Base-by-base conservation (phyloP, 179 eudicot genomes). In the Beta corolliflora region DNA sequence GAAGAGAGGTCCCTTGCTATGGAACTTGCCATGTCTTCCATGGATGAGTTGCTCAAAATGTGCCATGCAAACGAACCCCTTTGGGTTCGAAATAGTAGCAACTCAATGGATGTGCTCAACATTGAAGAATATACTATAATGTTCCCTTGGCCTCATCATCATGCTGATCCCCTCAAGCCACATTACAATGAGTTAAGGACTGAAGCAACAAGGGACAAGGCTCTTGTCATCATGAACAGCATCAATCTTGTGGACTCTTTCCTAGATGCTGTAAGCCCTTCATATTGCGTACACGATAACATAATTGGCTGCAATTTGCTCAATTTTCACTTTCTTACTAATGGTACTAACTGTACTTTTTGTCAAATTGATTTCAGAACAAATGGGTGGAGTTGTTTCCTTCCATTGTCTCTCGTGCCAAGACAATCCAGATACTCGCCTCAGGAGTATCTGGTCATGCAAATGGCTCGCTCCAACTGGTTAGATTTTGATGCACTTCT, bases 381-480 rank as follows among this genome's bases (percentile, higher is more conserved):
- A 96, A 96, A 85, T 96, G 98, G 97, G 83, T 90, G 83, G 99
- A 94, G 68, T 84, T 96, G 78, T 94, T 96, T 79, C 99, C 99
- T 76, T 92, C 97, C 12, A 87, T 96, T 45, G 84, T 96, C 53
- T 89, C 96, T n/a, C 83, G 97, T 45, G 95, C 97, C 75, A 96
- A 87, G 83, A 96, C 99, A 19, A 88, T 94, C 66, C 99, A 96
- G 84, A 81, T 92, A 13, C 74, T 96, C 65, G 79, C 86, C 46
- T 89, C 99, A 0, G 94, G 92, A 13, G 91, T 86, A 46, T 84
- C 95, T 10, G 94, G 96, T 46, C 90, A 91, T 66, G 93, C 94
- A 36, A 94, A 81, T 73, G 98, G 97, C 77, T 91, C 99, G 19
- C 97, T 96, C 84, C 93, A 91, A 82, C 87, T 96, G 89, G 98